Evolutionary conservation across 768 basidiomycete species (phyloP).

Genomic region (Russula sp.): DNA sequence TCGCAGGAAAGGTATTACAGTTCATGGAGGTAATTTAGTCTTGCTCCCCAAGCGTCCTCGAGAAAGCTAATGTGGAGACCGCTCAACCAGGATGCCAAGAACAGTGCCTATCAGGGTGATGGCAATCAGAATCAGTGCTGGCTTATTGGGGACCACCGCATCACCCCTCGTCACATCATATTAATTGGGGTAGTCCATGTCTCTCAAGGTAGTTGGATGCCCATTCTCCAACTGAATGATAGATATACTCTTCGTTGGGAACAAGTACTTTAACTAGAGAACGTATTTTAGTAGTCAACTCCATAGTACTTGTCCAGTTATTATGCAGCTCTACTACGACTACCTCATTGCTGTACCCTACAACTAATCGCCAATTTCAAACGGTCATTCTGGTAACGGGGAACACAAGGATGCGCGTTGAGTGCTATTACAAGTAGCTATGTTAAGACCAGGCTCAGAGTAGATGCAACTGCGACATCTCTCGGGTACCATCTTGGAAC

Average conservation of each 20-base stretch:
- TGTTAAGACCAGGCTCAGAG: too few relatives aligned
- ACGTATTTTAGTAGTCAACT: neutral
- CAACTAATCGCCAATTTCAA: neutral
- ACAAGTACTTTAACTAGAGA: neutral
- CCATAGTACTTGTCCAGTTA: neutral
- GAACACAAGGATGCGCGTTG: neutral
- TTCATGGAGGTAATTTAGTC: neutral
- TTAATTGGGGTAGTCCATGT: constrained; percentile 9
- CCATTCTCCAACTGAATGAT: constrained; percentile 7
- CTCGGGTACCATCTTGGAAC: too few relatives aligned
- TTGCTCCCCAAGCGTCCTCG: neutral
- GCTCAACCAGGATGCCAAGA: neutral
- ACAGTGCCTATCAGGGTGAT: too few relatives aligned
- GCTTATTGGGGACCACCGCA: neutral
- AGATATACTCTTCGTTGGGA: neutral
- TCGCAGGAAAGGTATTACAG: neutral
- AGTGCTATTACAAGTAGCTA: too few relatives aligned
- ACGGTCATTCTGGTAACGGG: neutral
- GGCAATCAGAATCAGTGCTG: neutral
- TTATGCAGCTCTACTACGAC: neutral
- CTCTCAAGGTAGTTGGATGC: constrained; percentile 17
- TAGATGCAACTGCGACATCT: too few relatives aligned
- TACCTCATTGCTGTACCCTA: neutral
- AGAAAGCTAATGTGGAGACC: neutral
- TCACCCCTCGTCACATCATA: neutral